Base-by-base conservation (phyloP, 2,329 filamentous ascomycete genomes). In the Colletotrichum gigasporum region DNA sequence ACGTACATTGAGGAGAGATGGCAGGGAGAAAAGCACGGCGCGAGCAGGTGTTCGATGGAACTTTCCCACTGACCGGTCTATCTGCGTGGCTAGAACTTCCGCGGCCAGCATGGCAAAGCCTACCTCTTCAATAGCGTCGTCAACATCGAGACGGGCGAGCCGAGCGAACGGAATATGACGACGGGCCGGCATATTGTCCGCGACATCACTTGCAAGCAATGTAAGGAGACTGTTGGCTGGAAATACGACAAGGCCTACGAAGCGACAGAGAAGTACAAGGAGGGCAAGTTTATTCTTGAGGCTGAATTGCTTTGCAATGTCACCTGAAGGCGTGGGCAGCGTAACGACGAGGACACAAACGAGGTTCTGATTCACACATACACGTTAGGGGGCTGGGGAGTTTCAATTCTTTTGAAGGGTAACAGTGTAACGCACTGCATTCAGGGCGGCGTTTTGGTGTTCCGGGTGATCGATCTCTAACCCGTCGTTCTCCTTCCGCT, bases 181-280 rank as follows among this genome's bases (percentile, higher is more conserved):
- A 99, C 96, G 1, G 96, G 96, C 55, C 88, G 92, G 57, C 96
- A 99, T 79, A 86, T 98, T 60, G 96, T 99, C 48, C 90, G 96
- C 63, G 96, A 99, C 76, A 97, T 99, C 72, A 84, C 84, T 63
- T 99, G 96, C 82, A 87, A 91, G 63, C 92, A 97, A 78, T 99
- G 96, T 86, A 91, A 91, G 75, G 91, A 94, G 77, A 91, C 91
- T 28, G 96, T 99, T 55, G 96, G 96, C 34, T 99, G 96, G 96
- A 98, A 97, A 78, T 99, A 99, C 77, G 96, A 99, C 79, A 97
- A 96, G 82, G 96, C 96, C 1, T 98, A 92, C 76, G 96, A 99
- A 82, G 79, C 83, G 32, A 90, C 86, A 68, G 95, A 99, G 85
- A 97, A 97, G 81, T 99, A 99, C 81, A 99, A 99, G 83, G 96